These are phyloP conservation scores for Solanum bulbocastanum DNA, from an alignment of 257 asterid species.

Conservation along the genomic window DNA sequence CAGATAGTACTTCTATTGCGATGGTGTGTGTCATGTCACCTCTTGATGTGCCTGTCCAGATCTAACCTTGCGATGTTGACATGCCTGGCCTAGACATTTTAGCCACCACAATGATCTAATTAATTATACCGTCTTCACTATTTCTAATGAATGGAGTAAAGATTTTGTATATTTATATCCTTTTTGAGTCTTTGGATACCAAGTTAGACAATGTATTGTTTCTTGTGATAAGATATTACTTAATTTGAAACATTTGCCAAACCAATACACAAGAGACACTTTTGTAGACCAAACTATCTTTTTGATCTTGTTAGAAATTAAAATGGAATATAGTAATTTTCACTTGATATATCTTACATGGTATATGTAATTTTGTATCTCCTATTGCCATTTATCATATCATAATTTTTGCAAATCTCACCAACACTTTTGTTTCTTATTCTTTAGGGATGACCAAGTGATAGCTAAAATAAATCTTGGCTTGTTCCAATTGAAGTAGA, in stretches of 20 bases:
- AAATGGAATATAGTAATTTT: neutral
- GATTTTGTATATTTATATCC: neutral
- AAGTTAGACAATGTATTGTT: neutral
- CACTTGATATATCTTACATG: neutral
- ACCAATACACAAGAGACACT: neutral
- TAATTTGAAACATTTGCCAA: neutral
- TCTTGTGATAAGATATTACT: neutral
- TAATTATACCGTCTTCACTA: neutral
- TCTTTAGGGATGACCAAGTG: neutral
- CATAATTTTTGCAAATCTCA: neutral
- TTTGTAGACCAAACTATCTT: neutral
- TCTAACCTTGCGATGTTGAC: neutral
- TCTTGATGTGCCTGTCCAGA: neutral
- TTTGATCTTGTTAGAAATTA: neutral
- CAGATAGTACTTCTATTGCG: neutral
- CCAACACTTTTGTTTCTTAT: neutral
- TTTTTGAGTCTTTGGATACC: neutral
- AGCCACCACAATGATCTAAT: neutral
- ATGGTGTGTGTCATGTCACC: neutral
- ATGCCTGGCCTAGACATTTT: neutral
- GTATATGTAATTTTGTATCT: neutral
- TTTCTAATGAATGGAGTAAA: neutral
- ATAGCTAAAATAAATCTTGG: neutral
- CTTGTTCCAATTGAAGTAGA: neutral
- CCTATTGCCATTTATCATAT: neutral